phyloP scores from a whole-genome alignment of 2,329 filamentous ascomycete species.

The Keithomyces neogunnii region DNA sequence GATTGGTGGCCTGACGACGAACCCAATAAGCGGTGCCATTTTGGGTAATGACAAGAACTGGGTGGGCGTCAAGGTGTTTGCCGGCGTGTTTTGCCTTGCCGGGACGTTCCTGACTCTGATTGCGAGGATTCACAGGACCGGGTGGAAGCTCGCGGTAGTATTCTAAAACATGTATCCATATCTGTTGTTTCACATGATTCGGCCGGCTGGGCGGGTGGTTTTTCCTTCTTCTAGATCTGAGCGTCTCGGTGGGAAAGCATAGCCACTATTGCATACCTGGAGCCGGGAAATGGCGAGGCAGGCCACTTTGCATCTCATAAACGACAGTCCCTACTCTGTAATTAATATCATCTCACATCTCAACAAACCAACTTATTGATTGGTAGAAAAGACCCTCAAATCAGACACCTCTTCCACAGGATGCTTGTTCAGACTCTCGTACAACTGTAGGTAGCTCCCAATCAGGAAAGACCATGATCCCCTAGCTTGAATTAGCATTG shows the following conservation, averaged over 20 bases:
- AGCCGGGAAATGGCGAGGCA: background rate
- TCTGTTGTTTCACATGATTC: background rate
- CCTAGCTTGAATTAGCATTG: constrained; percentile 20
- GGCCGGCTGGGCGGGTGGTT: background rate
- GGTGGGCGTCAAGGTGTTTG: constrained; percentile 28
- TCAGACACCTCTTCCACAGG: constrained; percentile 7
- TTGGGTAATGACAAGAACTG: constrained; percentile 19
- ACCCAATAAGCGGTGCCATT: constrained; percentile 45
- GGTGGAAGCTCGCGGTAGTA: constrained; percentile 14
- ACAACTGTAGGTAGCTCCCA: constrained; percentile 12
- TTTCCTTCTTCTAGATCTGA: background rate
- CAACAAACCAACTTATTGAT: background rate
- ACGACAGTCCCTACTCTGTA: background rate
- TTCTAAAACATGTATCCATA: constrained; percentile 12
- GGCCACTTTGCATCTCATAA: background rate
- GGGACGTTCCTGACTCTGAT: constrained; percentile 18
- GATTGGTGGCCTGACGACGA: constrained; percentile 47
- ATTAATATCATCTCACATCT: background rate
- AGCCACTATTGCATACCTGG: background rate
- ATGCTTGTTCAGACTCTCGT: constrained; percentile 12
- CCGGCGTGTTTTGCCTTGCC: constrained; percentile 21
- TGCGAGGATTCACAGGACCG: constrained; percentile 18
- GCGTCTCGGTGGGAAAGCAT: background rate
- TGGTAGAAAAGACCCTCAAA: background rate
- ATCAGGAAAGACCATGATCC: constrained; percentile 40